Evolutionary conservation across 306 rosid species (phyloP), one percentile per base, ranked within the genome.

Genomic region (Acacia confusa): DNA sequence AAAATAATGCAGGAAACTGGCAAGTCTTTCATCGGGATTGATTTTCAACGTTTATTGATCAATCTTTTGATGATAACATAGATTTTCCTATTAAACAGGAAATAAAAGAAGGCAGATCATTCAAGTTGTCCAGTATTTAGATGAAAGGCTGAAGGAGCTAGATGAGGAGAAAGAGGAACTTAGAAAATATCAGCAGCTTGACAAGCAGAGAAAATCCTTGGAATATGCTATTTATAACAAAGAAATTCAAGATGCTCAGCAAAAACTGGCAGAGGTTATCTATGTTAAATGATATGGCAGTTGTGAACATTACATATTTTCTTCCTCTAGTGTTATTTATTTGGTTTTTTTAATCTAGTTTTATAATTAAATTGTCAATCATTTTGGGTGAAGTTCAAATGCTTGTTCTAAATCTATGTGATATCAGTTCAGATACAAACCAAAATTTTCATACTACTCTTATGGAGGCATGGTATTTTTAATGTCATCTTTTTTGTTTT

Each of bases 81-180:
- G 70, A 72, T 83, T 79, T 73, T 77, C 28, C 66, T 81, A 80
- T 81, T 81, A 44, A 65, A 74, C 91, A 95, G 99, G 94, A 75
- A 95, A 93, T 80, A 95, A 92, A 84, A 87, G 93, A 84, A 95
- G 85, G 83, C 98, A 95, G 86, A 95, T 95, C 81, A 92, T 95
- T 85, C 99, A 95, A 93, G 99, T 95, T 84, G 94, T 95, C 75
- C 97, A 95, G 87, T 95, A 93, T 87, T 87, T 95, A 82, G 99
- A 95, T 53, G 99, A 95, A 91, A 90, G 97, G 85, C 84, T 95
- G 88, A 92, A 81, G 87, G 99, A 95, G 75, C 86, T 95, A 72
- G 98, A 95, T 78, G 99, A 93, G 87, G 99, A 95, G 88, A 95
- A 95, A 89, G 98, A 95, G 91, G 99, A 95, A 86, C 90, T 95